These are phyloP conservation scores for Colletotrichum orchidophilum DNA, from an alignment of 2,329 filamentous ascomycete species.

Conservation along the genomic window DNA sequence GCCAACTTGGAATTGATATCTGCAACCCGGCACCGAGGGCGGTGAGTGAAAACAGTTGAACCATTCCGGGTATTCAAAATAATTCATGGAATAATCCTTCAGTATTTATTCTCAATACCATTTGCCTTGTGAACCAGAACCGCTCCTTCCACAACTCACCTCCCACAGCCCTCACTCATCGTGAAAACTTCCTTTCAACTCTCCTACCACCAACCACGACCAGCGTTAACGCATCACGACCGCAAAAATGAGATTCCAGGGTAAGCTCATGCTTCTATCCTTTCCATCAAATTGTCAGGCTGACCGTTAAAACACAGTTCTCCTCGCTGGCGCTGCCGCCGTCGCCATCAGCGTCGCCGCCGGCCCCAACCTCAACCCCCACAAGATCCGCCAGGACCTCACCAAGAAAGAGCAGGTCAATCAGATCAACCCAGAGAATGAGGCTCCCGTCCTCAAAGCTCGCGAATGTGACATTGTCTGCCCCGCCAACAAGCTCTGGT, in stretches of 20 bases:
- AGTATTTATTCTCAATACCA: neutral
- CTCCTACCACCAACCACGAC: neutral
- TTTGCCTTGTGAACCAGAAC: neutral
- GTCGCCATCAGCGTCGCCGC: neutral
- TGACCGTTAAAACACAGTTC: neutral
- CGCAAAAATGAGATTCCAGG: neutral
- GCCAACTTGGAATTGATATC: too few relatives aligned
- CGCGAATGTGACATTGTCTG: conserved; percentile 5
- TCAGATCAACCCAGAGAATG: neutral
- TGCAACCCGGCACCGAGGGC: neutral
- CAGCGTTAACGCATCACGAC: neutral
- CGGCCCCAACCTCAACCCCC: neutral
- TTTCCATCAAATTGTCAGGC: neutral
- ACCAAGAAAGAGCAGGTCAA: neutral
- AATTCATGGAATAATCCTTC: neutral
- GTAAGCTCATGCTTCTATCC: neutral
- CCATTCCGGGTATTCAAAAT: neutral
- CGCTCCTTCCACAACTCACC: neutral
- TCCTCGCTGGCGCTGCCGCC: neutral
- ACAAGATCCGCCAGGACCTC: neutral
- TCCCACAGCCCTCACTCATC: neutral
- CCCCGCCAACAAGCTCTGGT: neutral
- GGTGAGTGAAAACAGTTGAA: neutral
- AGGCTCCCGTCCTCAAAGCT: neutral
- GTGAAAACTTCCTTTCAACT: neutral